Conservation (phyloP, 768 basidiomycete species). For the Hericium coralloides region DNA sequence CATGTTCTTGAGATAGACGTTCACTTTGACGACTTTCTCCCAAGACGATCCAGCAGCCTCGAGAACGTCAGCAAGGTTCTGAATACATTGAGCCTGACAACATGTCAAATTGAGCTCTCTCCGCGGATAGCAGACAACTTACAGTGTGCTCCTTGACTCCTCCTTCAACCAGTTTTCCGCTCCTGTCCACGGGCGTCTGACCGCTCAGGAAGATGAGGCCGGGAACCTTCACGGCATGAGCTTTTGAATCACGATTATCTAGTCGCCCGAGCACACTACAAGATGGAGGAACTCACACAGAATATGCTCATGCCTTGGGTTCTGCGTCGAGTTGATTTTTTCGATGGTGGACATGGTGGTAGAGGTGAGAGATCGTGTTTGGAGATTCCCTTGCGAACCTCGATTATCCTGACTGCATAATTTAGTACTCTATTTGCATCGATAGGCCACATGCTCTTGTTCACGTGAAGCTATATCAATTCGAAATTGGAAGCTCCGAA, state of each 20-base stretch:
- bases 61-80: constrained; percentile 45
- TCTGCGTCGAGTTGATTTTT: constrained; percentile 44
- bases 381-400: too few species aligned
- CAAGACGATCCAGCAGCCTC: constrained; percentile 46
- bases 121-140: background rate
- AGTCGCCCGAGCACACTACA: too few species aligned
- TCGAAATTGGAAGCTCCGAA: too few species aligned
- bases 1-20: constrained; percentile 57
- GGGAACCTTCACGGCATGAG: constrained; percentile 47
- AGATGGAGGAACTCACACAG: constrained; percentile 30
- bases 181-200: constrained; percentile 42
- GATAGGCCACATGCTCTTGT: too few species aligned
- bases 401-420: too few species aligned
- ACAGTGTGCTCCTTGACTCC: constrained; percentile 55
- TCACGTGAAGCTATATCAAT: too few species aligned
- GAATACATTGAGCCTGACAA: constrained; percentile 44
- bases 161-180: constrained; percentile 42
- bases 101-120: constrained; percentile 8
- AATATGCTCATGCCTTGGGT: constrained; percentile 36
- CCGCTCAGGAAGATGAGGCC: constrained; percentile 56
- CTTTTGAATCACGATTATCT: constrained; percentile 20
- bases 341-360: constrained; percentile 36
- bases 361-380: background rate
- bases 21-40: constrained; percentile 49
- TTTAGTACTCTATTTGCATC: too few species aligned